Base-by-base conservation (phyloP, 2,329 filamentous ascomycete species). In the Sphaceloma murrayae region DNA sequence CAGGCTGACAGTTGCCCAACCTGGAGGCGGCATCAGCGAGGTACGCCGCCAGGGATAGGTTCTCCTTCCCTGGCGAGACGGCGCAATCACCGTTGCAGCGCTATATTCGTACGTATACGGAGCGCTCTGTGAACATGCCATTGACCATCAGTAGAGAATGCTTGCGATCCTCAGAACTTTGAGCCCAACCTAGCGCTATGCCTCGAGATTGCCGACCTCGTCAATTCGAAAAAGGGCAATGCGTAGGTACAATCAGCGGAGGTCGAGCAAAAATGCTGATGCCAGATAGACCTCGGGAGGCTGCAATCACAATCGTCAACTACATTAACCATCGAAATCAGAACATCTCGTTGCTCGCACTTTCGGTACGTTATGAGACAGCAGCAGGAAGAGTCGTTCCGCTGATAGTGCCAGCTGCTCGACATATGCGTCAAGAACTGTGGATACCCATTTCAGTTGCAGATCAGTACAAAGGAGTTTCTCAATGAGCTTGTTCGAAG, bases 391-490 rank as follows among this genome's bases (percentile, higher is more conserved):
- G 16, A 6, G n/a, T 30, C 40, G 30, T 4, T 34, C 40, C 24
- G 24, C 24, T 27, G 24, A 27, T 27, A 27, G 24, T 11, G 11
- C 24, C 24, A 27, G 68, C 77, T 98, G 53, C 84, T 98, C 60
- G 91, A 98, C 63, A 96, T 96, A 51, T 96, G 91, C 65, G 91
- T 96, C 65, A 98, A 98, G 72, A 98, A 98, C 68, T 98, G 91
- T 73, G 91, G 91, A 56, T 98, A 98, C 62, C 88, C 91, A 1
- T 98, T 98, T 65, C 91, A 98, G 60, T 78, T 98, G 47, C 91
- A 98, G 66, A 95, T 98, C 61, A 88, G 85, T 64, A 96, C 91
- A 54, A 98, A 98, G 64, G 91, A 98, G 59, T 98, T 98, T 57
- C 78, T 98, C 56, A 98, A 98, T 67, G 91, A 98, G 69, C 79